These are phyloP conservation scores for Mycosphaerella sp. DNA, from an alignment of 2,329 filamentous ascomycete species.

Conservation along the genomic window DNA sequence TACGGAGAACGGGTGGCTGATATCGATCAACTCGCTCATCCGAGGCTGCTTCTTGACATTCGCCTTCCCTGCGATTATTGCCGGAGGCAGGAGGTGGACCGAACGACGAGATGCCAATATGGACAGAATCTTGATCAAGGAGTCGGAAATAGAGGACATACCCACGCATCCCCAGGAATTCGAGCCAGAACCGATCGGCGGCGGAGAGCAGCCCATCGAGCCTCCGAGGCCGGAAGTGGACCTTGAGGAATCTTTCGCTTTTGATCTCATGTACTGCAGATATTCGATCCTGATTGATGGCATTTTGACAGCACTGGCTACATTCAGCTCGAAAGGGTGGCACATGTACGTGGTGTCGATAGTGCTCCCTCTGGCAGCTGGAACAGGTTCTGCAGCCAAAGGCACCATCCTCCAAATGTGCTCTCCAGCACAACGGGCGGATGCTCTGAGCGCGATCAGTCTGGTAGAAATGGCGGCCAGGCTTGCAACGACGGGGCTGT, in stretches of 20 bases:
- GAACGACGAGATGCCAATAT: slow-evolving; percentile 29
- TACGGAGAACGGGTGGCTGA: slow-evolving; percentile 41
- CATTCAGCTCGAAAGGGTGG: slow-evolving; percentile 57
- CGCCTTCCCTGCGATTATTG: slow-evolving; percentile 42
- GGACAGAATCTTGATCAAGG: slow-evolving; percentile 8
- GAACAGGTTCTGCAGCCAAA: slow-evolving; percentile 62
- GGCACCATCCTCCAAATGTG: slow-evolving; percentile 69
- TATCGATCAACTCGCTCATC: slow-evolving; percentile 41
- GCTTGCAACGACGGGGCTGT: slow-evolving; percentile 56
- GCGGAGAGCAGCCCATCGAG: slow-evolving; percentile 45
- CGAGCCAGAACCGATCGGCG: slow-evolving; percentile 26
- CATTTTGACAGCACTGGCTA: slow-evolving; percentile 55
- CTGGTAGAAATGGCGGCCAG: slow-evolving; percentile 63
- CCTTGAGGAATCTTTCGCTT: slow-evolving; percentile 46
- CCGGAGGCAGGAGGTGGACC: slow-evolving; percentile 41
- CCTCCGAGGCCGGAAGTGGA: slow-evolving; percentile 21
- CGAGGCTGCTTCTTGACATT: slow-evolving; percentile 42
- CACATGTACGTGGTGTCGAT: slow-evolving; percentile 63
- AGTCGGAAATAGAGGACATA: slow-evolving; percentile 23
- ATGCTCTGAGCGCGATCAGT: slow-evolving; percentile 63
- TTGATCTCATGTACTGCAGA: slow-evolving; percentile 61
- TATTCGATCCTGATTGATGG: slow-evolving; percentile 62
- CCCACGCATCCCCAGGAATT: slow-evolving; percentile 30
- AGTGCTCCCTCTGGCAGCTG: slow-evolving; percentile 61
- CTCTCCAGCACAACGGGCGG: slow-evolving; percentile 53